Evolutionary conservation across 495 filamentous ascomycete species (phyloP), one percentile per base, ranked within the genome.

Genomic region (Xylaria castorea): DNA sequence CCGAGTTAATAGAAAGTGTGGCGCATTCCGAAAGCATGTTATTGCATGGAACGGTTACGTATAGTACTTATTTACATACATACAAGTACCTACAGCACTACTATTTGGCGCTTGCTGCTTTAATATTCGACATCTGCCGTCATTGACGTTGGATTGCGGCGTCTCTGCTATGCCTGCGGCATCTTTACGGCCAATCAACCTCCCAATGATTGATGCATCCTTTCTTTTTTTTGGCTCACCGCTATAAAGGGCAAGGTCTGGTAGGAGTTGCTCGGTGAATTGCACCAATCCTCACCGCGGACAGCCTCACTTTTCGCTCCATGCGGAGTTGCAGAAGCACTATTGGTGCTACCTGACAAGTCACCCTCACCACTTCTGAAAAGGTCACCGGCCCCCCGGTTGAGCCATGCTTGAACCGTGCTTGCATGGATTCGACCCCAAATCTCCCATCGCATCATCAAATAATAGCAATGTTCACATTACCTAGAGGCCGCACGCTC

Each of bases 161-260:
- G 48, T 20, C 48, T 57, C 46, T 44, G 4, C 18, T 25, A 71
- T 65, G 44, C 44, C 32, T 51, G 27, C 30, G 48, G 57, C 60
- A 64, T 53, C 44, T 14, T 32, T 27, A 30, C 18, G 38, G 40
- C 68, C 68, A 71, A 71, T 71, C 69, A 71, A 57, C 7, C 7
- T 18, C 36, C 22, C 18, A 30, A 6, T 25, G 27, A 22, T 22
- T 14, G 38, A 8, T 57, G 57, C 60, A 46, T 46, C 48, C 60
- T 62, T 71, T 65, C 60, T 44, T 65, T 65, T 71, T 64, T 64
- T 30, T 1, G 58, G 34, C 69, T 57, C 57, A 64, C 57, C 46
- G 69, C 70, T 61, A 53, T n/a, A 40, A 60, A 40, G 51, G 58
- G 51, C 70, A 67, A 67, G 70, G 62, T 66, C 62, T 60, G 42